Percentiles rank a stretch among this genome's conserved stretches.
Conservation (phyloP, 2,329 filamentous ascomycete genomes). For the Fusarium neocosmosporiellum region DNA sequence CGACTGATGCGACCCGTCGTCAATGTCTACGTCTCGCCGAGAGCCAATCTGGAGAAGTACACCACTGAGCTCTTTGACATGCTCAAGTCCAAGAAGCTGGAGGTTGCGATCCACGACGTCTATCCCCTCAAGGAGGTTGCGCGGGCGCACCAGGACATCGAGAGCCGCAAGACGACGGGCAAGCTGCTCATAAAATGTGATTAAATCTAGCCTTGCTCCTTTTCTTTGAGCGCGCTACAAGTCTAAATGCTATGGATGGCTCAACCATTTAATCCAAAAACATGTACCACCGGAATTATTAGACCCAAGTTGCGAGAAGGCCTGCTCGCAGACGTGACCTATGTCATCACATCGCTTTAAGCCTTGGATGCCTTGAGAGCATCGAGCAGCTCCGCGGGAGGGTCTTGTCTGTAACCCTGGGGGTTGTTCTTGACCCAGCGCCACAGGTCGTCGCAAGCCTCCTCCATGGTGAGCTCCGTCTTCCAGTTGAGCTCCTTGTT, state of each 20-base stretch:
- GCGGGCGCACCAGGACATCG: conserved; percentile 80
- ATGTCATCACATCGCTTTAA: conserved; percentile 29
- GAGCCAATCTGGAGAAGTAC: conserved; percentile 79
- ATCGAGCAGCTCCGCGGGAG: conserved; percentile 84
- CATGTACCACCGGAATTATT: conserved; percentile 20
- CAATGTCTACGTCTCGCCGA: conserved; percentile 75
- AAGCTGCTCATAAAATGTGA: conserved; percentile 81
- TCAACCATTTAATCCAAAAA: conserved; percentile 35
- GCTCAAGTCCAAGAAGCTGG: conserved; percentile 75
- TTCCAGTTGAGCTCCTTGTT: conserved; percentile 94
- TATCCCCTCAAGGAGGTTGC: conserved; percentile 81
- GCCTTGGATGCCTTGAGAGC: conserved; percentile 60
- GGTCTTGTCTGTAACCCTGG: conserved; percentile 90
- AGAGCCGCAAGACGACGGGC: conserved; percentile 84
- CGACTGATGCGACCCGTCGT: conserved; percentile 81
- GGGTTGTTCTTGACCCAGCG: conserved; percentile 98
- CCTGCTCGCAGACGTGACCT: conserved; percentile 28
- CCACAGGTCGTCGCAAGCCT: conserved; percentile 95
- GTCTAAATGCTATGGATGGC: conserved; percentile 39
- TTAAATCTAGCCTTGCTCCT: conserved; percentile 36
- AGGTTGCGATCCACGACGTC: conserved; percentile 78
- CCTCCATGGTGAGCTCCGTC: conserved; percentile 88
- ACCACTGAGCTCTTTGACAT: conserved; percentile 78
- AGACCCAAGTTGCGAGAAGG: conserved; percentile 27
- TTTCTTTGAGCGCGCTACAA: conserved; percentile 32